phyloP scores from a whole-genome alignment of 116 monocot genomes.

The Papilionanthe hybrid region DNA sequence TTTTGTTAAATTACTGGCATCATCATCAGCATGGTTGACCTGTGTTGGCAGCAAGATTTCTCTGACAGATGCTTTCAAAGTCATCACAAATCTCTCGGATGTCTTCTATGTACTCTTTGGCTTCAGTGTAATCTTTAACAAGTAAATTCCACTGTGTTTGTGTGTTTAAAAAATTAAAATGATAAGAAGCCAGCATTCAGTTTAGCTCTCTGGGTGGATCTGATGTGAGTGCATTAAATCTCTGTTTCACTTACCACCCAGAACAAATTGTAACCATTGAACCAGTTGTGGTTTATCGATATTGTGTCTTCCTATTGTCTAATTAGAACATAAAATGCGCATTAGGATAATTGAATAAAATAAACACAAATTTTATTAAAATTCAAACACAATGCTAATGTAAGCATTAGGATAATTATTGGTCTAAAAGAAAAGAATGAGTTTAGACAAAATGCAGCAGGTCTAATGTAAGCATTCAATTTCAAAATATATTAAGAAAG shows the following conservation, averaged over 20 bases:
- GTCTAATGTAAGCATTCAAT: background rate
- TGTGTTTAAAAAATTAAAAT: background rate
- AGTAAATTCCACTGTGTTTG: constrained; percentile 78
- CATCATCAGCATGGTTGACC: constrained; percentile 26
- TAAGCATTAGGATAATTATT: background rate
- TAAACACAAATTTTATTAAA: background rate
- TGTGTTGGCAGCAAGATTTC: constrained; percentile 92
- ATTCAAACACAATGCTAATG: background rate
- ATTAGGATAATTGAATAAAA: background rate
- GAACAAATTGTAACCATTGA: constrained; percentile 82
- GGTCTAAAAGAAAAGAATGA: background rate
- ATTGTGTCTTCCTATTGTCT: constrained; percentile 81
- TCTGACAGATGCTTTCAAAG: constrained; percentile 92
- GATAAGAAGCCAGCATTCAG: background rate
- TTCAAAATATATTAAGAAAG: background rate
- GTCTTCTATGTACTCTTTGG: constrained; percentile 93
- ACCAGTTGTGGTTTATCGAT: constrained; percentile 99
- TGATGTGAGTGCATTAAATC: background rate
- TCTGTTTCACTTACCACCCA: constrained; percentile 70
- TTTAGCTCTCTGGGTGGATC: background rate
- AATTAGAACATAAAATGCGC: background rate
- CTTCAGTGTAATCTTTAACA: constrained; percentile 66
- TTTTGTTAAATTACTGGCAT: background rate
- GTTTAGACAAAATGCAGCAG: background rate
- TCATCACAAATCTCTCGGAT: constrained; percentile 84